Evolutionary conservation across 805 yeast genomes (phyloP).

Genomic region (Candida sphagnicola): DNA sequence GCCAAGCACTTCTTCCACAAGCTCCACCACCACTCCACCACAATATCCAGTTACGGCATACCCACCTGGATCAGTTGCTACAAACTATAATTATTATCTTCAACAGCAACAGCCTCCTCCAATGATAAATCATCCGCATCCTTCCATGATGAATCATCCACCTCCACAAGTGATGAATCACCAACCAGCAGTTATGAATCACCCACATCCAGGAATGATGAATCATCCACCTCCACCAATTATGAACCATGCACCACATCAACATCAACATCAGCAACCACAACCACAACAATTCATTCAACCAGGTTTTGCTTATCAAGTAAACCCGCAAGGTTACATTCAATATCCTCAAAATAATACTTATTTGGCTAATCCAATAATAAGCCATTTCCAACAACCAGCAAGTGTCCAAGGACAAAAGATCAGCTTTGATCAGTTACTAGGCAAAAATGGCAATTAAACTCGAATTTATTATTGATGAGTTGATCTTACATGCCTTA

Average conservation of each 20-base stretch:
- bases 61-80: slow-evolving; percentile 18
- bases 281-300: slow-evolving; percentile 14
- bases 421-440: slow-evolving; percentile 38
- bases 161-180: not conserved
- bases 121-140: slow-evolving; percentile 4
- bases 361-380: slow-evolving; percentile 6
- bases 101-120: slow-evolving; percentile 6
- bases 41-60: slow-evolving; percentile 32
- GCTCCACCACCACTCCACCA: slow-evolving; percentile 14
- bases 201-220: too few species aligned
- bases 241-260: slow-evolving; percentile 1
- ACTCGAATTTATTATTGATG: too few species aligned
- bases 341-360: slow-evolving; percentile 18
- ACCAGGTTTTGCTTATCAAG: slow-evolving; percentile 29
- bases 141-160: too few species aligned
- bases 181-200: too few species aligned
- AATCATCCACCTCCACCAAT: slow-evolving; percentile 1
- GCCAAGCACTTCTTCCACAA: slow-evolving; percentile 9
- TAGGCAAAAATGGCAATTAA: slow-evolving; percentile 13
- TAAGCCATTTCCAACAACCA: slow-evolving; percentile 6
- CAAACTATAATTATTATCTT: slow-evolving; percentile 9
- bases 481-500: too few species aligned
- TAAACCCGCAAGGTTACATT: slow-evolving; percentile 28
- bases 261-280: slow-evolving; percentile 3
- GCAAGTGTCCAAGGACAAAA: slow-evolving; percentile 24